Evolutionary conservation across 1,139 yeast species (phyloP), one percentile per base, ranked within the genome.

Genomic region (Wickerhamomyces sp.): DNA sequence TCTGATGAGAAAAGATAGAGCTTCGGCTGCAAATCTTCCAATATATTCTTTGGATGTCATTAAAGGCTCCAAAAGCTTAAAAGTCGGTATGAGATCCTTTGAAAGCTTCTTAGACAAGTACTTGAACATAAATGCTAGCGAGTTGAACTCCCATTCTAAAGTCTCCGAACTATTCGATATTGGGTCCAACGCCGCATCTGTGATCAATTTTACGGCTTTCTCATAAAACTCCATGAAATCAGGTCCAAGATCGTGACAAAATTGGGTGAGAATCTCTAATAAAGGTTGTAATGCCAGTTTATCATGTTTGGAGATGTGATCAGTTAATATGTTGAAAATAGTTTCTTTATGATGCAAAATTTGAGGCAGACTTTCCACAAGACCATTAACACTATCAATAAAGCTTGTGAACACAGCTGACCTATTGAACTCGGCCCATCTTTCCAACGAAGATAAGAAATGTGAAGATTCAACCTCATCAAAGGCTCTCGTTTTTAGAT

Each of bases 231-330:
- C 54, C 68, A 88, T 73, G 55, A 89, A 92, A 53, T 92, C 98
- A 2, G 92, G 83, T 6, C 97, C 97, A 47, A 92, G 67, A 65
- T 92, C 98, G 54, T 88, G 97, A 33, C 90, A 81, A 52, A 94
- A 84, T 57, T 89, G 95, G 0, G 95, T 76, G 31, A 88, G 60
- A 35, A 89, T 66, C 56, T 92, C 98, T 33, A 89, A 62, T 31
- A 88, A 60, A 5, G 97, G 92, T 59, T 90, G 95, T 36, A 86
- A 64, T 1, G 96, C 81, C 43, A 82, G 67, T 24, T 73, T 70
- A 58, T 90, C 96, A 47, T 78, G 77, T 32, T 64, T 61, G 20
- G 61, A 55, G 24, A 84, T 74, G 45, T 78, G 76, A 9, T 56
- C 52, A 31, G 67, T 64, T 30, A 92, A 65, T 5, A 73, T 56